These are phyloP conservation scores for Pestalotiopsis fici DNA, from an alignment of 2,329 filamentous ascomycete species.

Conservation along the genomic window DNA sequence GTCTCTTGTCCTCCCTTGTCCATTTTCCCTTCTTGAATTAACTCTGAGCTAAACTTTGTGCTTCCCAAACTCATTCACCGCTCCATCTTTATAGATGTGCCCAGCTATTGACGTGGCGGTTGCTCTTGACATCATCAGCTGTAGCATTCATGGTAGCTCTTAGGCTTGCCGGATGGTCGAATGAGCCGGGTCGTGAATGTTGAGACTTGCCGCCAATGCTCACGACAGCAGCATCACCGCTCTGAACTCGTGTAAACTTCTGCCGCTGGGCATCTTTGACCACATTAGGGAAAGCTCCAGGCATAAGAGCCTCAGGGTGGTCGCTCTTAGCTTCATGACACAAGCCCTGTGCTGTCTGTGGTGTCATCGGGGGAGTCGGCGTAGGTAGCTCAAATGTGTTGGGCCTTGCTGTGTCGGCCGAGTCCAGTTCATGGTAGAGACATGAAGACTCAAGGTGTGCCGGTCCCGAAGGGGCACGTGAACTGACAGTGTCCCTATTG, in stretches of 20 bases:
- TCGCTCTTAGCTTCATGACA: background rate
- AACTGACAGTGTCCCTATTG: background rate
- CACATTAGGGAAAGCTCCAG: slow-evolving; percentile 3
- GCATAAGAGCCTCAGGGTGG: slow-evolving; percentile 1
- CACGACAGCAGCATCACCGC: background rate
- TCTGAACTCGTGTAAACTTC: slow-evolving; percentile 2
- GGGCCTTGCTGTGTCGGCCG: slow-evolving; percentile 9
- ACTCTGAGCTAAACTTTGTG: background rate
- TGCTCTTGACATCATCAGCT: slow-evolving; percentile 9
- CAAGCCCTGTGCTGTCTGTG: background rate
- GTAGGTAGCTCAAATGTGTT: slow-evolving; percentile 4
- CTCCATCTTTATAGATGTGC: slow-evolving; percentile 9
- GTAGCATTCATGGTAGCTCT: slow-evolving; percentile 15
- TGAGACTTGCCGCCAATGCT: background rate
- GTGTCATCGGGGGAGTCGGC: background rate
- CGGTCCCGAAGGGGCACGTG: background rate
- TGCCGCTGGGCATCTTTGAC: background rate
- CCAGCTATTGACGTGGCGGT: slow-evolving; percentile 15
- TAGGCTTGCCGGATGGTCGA: background rate
- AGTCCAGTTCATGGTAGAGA: slow-evolving; percentile 20
- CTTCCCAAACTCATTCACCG: background rate
- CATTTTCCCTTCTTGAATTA: background rate
- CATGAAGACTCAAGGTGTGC: slow-evolving; percentile 11
- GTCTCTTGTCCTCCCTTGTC: background rate
- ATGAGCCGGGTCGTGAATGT: background rate